phyloP scores from a whole-genome alignment of 106 monocot species.

The Dendrobium huoshanense region DNA sequence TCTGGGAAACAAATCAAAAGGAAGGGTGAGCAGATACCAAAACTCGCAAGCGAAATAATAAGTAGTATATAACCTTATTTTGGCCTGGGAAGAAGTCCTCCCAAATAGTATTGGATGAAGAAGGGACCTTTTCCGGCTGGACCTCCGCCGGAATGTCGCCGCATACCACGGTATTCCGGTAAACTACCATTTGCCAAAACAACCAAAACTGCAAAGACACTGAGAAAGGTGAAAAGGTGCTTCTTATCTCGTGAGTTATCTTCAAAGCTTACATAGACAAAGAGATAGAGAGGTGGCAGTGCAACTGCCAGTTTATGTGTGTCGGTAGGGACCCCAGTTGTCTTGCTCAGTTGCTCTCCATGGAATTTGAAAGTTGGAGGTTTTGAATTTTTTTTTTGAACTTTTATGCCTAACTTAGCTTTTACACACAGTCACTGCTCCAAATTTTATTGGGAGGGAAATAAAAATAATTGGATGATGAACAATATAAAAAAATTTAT shows the following conservation, averaged over 20 bases:
- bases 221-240: neutral
- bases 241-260: slow-evolving; percentile 1
- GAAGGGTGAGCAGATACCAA: no score
- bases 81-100: neutral
- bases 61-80: neutral
- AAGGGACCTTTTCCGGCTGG: neutral
- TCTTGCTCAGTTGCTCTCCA: neutral
- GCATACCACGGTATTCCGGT: neutral
- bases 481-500: no score
- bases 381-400: no score
- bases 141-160: neutral
- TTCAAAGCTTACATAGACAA: neutral
- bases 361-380: no score
- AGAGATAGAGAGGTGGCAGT: neutral
- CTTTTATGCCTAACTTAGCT: no score
- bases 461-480: no score
- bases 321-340: neutral
- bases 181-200: slow-evolving; percentile 10
- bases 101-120: neutral
- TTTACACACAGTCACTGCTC: no score
- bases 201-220: neutral
- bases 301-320: neutral
- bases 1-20: no score
- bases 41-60: neutral
- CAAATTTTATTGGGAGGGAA: no score